Evolutionary conservation across 2,329 filamentous ascomycete genomes (phyloP), one percentile per base, ranked within the genome.

Genomic region (Cercospora sp.): DNA sequence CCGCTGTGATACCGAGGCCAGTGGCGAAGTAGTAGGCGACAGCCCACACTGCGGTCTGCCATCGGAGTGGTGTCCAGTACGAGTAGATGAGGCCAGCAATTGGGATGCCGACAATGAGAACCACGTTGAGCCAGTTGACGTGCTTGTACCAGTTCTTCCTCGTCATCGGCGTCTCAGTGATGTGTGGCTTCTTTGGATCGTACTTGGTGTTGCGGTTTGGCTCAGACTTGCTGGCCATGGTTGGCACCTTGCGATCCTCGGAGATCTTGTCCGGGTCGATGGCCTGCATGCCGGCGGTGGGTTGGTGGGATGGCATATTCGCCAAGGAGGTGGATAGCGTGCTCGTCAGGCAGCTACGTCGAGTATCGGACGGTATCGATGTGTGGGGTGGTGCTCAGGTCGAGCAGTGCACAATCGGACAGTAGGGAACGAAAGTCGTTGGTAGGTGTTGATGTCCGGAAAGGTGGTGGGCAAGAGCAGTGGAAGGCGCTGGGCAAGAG

Each of bases 71-170:
- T 57, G 92, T 90, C 90, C 90, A 97, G 82, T 91, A 88, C 62
- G 93, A 86, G 65, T 88, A 86, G 74, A 95, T 81, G 77, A 90
- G 86, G 71, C 93, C 93, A 67, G 87, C 84, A 59, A 94, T 70
- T 51, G 94, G 93, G 57, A 97, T 86, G 73, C 90, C 85, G 72
- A 96, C 81, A 79, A 97, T 94, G 79, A 97, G 87, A 70, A 85
- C 86, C 71, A 92, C 89, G 81, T 97, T 97, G 73, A 97, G 86
- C 93, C 93, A 97, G 86, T 97, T 93, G 84, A 97, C 87, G 79
- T 97, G 93, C 83, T 94, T 90, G 83, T 93, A 89, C 91, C 92
- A 95, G 84, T 97, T 97, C 76, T 85, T 83, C 81, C 85, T 86
- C 69, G 92, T 97, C 75, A 96, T 90, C 67, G 91, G 90, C 71